Evolutionary conservation across 306 rosid genomes (phyloP).

Genomic region (Corylus americana): DNA sequence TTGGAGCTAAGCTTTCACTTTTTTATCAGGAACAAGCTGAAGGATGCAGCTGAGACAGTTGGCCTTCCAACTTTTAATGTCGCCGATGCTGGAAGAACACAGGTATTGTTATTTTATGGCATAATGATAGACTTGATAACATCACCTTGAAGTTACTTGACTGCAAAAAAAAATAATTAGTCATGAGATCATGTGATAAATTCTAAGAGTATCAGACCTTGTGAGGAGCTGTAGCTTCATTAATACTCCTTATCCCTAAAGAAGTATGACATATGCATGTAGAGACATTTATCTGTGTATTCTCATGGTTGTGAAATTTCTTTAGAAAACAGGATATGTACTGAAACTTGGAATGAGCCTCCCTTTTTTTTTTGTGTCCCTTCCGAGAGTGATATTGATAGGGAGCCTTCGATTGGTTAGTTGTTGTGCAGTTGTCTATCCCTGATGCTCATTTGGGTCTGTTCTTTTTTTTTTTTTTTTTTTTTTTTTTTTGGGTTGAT

Average conservation of each 20-base stretch:
- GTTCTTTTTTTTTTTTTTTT: no score
- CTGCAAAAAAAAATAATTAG: not conserved
- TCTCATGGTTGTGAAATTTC: not conserved
- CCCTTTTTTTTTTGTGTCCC: not conserved
- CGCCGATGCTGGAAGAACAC: slow-evolving; percentile 95
- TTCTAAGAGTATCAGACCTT: not conserved
- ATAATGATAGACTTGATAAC: slow-evolving; percentile 5
- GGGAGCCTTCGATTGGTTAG: not conserved
- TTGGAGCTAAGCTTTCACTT: slow-evolving; percentile 15
- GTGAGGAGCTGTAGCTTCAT: not conserved
- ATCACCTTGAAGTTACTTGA: not conserved
- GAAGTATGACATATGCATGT: not conserved
- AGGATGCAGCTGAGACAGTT: slow-evolving; percentile 69
- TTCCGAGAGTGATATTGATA: not conserved
- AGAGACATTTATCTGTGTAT: not conserved
- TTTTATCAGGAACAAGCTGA: slow-evolving; percentile 77
- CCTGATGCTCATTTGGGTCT: no score
- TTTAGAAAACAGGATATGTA: not conserved
- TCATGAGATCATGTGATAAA: not conserved
- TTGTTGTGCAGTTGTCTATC: not conserved
- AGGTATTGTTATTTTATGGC: slow-evolving; percentile 48
- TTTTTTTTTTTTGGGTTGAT: no score
- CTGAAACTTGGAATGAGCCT: not conserved
- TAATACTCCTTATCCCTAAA: not conserved
- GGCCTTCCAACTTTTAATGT: slow-evolving; percentile 93